These are phyloP conservation scores for Aspergillus sp. DNA, from an alignment of 2,329 filamentous ascomycete genomes.

Conservation along the genomic window DNA sequence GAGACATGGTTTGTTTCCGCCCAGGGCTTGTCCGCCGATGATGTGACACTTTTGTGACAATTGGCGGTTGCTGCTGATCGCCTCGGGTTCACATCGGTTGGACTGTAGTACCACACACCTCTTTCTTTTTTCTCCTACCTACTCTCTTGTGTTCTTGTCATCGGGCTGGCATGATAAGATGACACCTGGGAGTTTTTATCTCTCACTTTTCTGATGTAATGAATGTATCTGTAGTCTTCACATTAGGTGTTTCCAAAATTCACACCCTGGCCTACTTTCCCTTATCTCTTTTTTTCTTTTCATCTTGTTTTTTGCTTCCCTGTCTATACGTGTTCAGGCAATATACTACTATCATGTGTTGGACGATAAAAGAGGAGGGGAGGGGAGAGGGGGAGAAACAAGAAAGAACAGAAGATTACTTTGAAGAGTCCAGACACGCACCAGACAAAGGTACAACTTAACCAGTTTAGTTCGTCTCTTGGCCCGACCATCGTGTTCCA, in stretches of 20 bases:
- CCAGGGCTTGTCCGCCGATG: constrained; percentile 19
- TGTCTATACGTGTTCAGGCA: too few species aligned
- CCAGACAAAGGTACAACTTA: background rate
- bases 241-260: too few species aligned
- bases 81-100: background rate
- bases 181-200: too few species aligned
- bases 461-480: background rate
- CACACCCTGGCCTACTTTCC: too few species aligned
- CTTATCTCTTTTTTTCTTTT: too few species aligned
- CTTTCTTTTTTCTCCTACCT: background rate
- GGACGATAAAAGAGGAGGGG: too few species aligned
- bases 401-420: background rate
- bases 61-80: constrained; percentile 2
- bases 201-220: too few species aligned
- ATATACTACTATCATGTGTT: too few species aligned
- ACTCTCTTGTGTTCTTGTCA: background rate
- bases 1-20: constrained; percentile 39
- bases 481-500: background rate
- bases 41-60: constrained; percentile 27
- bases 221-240: too few species aligned
- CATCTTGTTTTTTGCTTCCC: too few species aligned
- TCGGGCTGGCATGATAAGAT: background rate
- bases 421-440: background rate
- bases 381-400: background rate
- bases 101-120: background rate